These are phyloP conservation scores for Manihot esculenta DNA, from an alignment of 441 rosid species.

Conservation along the genomic window DNA sequence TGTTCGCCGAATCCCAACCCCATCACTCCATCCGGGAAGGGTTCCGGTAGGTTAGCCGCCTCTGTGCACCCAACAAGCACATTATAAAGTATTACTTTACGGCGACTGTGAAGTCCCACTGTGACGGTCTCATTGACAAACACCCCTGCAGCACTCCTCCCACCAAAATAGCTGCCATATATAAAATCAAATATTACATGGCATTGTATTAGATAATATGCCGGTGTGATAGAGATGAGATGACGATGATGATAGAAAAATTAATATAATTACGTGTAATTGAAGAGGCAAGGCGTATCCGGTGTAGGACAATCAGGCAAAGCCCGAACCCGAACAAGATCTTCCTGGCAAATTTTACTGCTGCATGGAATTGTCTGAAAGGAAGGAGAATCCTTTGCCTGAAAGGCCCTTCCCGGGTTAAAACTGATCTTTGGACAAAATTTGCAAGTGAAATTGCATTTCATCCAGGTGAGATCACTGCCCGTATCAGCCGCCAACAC, in stretches of 20 bases:
- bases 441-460: constrained; percentile 20
- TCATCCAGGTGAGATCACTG: constrained; percentile 35
- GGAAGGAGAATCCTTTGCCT: constrained; percentile 19
- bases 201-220: too few species aligned
- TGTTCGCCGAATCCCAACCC: constrained; percentile 29
- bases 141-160: constrained; percentile 15
- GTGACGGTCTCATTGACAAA: constrained; percentile 32
- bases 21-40: constrained; percentile 29
- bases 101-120: constrained; percentile 12
- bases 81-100: constrained; percentile 12
- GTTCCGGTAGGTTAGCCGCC: background rate
- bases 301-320: constrained; percentile 23
- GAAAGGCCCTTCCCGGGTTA: constrained; percentile 22
- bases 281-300: constrained; percentile 23
- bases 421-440: constrained; percentile 9
- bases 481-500: constrained; percentile 33
- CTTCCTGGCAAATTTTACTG: constrained; percentile 15
- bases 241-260: background rate
- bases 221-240: too few species aligned
- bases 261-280: constrained; percentile 26
- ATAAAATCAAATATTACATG: too few species aligned
- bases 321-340: constrained; percentile 12
- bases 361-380: constrained; percentile 31
- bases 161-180: constrained; percentile 27
- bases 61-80: constrained; percentile 31